A percentile compares a stretch with the other conserved stretches of the same genome.
Conservation (phyloP, 1,139 yeast species). For the Geotrichum klebahnii region DNA sequence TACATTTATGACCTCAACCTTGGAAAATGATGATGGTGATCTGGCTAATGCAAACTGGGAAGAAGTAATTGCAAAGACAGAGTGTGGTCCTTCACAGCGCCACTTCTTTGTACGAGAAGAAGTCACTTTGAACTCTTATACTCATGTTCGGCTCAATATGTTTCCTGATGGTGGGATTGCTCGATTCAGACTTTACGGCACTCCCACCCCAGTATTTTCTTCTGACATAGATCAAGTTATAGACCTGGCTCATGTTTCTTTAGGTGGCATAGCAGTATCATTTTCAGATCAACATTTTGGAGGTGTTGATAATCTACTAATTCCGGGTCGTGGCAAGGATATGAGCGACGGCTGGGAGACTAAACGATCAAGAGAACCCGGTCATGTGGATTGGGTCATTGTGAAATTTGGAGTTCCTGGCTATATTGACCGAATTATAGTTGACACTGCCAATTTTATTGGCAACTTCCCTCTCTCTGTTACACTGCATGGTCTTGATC, state of each 20-base stretch:
- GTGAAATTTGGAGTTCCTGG: conserved; percentile 66
- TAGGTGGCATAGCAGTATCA: conserved; percentile 83
- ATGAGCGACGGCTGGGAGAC: conserved; percentile 99
- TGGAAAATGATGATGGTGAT: not conserved
- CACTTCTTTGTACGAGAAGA: conserved; percentile 67
- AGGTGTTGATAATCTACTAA: conserved; percentile 74
- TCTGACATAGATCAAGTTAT: conserved; percentile 45
- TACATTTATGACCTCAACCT: conserved; percentile 41
- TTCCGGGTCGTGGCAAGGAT: conserved; percentile 91
- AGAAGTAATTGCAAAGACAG: conserved; percentile 58
- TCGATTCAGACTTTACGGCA: conserved; percentile 81
- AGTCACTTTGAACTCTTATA: conserved; percentile 57
- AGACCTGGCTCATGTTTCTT: conserved; percentile 75
- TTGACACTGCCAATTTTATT: conserved; percentile 89
- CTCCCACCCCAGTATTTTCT: conserved; percentile 63
- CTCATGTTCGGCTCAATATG: conserved; percentile 81
- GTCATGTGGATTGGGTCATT: conserved; percentile 87
- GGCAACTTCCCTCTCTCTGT: conserved; percentile 88
- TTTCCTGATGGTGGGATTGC: conserved; percentile 98
- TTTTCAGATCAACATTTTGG: conserved; percentile 92
- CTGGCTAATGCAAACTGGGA: conserved; percentile 52
- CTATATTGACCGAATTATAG: conserved; percentile 51
- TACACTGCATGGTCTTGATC: conserved; percentile 44
- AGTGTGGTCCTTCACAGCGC: conserved; percentile 83
- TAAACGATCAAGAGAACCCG: conserved; percentile 73